These are phyloP conservation scores for Rhizopogon parksii DNA, from an alignment of 1,284 basidiomycete genomes.

Conservation along the genomic window DNA sequence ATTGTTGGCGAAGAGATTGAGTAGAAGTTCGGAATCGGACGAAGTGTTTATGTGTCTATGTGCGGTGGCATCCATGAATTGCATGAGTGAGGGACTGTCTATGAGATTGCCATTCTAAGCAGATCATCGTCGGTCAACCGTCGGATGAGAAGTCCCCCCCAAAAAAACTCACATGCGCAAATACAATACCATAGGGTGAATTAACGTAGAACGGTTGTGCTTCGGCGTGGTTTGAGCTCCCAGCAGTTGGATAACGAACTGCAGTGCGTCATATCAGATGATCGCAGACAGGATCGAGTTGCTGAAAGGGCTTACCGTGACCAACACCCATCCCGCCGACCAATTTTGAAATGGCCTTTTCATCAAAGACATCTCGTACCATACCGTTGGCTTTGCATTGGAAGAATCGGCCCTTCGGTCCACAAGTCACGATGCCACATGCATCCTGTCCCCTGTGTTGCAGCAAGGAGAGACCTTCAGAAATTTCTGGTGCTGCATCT, in stretches of 20 bases:
- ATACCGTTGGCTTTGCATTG: slow-evolving; percentile 99
- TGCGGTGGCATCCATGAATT: slow-evolving; percentile 93
- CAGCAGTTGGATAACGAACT: slow-evolving; percentile 98
- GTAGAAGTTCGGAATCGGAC: slow-evolving; percentile 93
- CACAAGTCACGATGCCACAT: slow-evolving; percentile 96
- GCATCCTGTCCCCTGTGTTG: slow-evolving; percentile 98
- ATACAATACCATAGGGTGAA: slow-evolving; percentile 96
- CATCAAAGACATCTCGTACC: slow-evolving; percentile 97
- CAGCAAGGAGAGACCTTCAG: slow-evolving; percentile 83
- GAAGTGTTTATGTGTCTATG: slow-evolving; percentile 99
- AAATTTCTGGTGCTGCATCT: slow-evolving; percentile 81
- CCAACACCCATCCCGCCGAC: slow-evolving; percentile 97
- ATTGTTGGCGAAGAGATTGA: slow-evolving; percentile 98
- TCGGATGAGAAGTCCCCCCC: background rate
- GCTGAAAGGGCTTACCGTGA: slow-evolving; percentile 59
- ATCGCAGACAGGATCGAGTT: slow-evolving; percentile 7
- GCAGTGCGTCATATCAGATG: slow-evolving; percentile 1
- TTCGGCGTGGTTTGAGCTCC: slow-evolving; percentile 95
- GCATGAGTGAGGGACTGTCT: slow-evolving; percentile 81
- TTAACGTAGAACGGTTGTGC: slow-evolving; percentile 99
- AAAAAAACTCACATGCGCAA: slow-evolving; percentile 76
- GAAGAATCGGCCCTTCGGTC: slow-evolving; percentile 90
- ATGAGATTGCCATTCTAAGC: slow-evolving; percentile 95
- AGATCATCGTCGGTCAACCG: background rate
- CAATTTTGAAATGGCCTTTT: slow-evolving; percentile 68